Evolutionary conservation across 345 rosid genomes (phyloP).

Genomic region (Hirschfeldia incana): DNA sequence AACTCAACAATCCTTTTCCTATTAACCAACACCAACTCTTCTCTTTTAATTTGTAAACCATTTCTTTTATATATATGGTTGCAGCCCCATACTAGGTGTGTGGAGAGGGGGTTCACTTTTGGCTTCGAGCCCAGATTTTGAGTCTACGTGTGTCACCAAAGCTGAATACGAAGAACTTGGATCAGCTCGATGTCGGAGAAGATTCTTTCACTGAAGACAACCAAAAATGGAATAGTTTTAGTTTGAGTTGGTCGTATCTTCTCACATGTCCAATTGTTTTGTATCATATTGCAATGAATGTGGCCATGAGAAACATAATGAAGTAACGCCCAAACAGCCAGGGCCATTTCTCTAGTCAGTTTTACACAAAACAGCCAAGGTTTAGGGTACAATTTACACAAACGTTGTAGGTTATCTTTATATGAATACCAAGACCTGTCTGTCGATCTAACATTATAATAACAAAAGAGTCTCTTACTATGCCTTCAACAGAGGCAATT

Average conservation of each 20-base stretch:
- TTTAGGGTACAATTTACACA: background rate
- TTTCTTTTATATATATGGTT: background rate
- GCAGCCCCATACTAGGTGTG: conserved; percentile 86
- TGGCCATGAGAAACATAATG: background rate
- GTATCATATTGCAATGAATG: background rate
- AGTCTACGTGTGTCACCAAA: conserved; percentile 88
- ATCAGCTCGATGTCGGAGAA: conserved; percentile 77
- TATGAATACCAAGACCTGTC: background rate
- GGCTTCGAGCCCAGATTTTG: conserved; percentile 91
- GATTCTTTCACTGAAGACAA: conserved; percentile 64
- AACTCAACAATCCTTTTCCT: background rate
- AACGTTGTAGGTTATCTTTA: background rate
- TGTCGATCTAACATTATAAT: background rate
- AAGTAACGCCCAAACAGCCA: background rate
- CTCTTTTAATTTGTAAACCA: background rate
- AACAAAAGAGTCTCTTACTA: background rate
- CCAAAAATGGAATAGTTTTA: background rate
- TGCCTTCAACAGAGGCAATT: too few species aligned
- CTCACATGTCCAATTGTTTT: background rate
- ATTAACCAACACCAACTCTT: background rate
- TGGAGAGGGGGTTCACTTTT: conserved; percentile 98
- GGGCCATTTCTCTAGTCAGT: background rate
- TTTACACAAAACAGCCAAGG: background rate
- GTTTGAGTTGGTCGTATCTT: background rate
- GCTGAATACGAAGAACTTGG: conserved; percentile 96